Base-by-base conservation (phyloP, 331 rosid genomes). In the Quercus tomentella region DNA sequence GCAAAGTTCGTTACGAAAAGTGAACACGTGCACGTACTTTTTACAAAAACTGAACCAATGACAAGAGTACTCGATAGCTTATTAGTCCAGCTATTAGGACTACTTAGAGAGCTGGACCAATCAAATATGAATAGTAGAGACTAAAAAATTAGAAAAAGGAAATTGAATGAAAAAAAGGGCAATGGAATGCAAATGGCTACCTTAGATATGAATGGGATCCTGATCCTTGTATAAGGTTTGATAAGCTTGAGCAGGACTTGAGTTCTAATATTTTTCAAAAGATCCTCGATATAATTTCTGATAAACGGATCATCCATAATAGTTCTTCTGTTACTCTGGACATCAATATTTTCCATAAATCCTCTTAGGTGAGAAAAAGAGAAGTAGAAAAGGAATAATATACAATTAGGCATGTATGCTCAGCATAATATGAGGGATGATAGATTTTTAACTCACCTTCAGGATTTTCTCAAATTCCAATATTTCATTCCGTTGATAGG, bases 271-370 rank as follows among this genome's bases (percentile, higher is more conserved):
- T 95, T 95, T 90, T 95, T 95, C 81, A 95, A 84, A 76, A 95
- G 88, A 88, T 95, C 99, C 87, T 95, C 99, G 67, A 95, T 93
- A 78, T 95, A 95, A 85, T 93, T 95, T 79, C 99, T 87, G 75
- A 95, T 95, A 83, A 95, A 95, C 26, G 89, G 98, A 85, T 95
- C 99, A 74, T 95, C 98, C 99, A 95, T 95, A 72, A 95, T 95
- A 77, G 99, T 93, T 85, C 91, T 90, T 86, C 99, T 93, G 84
- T 95, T 95, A 82, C 90, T 91, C 99, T 95, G 92, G 56, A 77
- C 57, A 84, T 51, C 56, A 83, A 78, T 75, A 56, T 61, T 79
- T 45, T 57, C 76, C 81, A 77, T 4, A 72, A 8, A 62, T 61
- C 54, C 76, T 77, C 69, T 85, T 61, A 57, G 82, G 52, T 33